A percentile compares a stretch with the other conserved stretches of the same genome.
Evolutionary conservation across 2,329 filamentous ascomycete genomes (phyloP).

Genomic region (Neoscytalidium dimidiatum): DNA sequence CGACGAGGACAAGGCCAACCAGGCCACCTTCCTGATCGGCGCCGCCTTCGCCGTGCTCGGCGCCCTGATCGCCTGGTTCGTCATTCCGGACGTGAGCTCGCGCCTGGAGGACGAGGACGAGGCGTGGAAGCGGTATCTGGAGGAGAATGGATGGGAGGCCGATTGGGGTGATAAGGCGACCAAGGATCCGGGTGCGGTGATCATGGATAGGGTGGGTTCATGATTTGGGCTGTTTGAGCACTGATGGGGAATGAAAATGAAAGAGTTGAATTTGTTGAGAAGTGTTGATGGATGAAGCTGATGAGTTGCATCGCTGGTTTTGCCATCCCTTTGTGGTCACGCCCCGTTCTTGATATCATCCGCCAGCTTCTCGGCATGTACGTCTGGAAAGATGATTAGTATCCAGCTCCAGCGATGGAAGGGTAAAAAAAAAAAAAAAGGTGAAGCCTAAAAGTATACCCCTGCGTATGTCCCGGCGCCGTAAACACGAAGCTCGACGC

Average conservation of each 20-base stretch:
- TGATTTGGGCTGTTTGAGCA: too few species aligned
- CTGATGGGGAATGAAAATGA: background rate
- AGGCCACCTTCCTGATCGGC: slow-evolving; percentile 30
- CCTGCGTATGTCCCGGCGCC: slow-evolving; percentile 34
- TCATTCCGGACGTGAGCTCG: slow-evolving; percentile 31
- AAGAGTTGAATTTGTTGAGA: background rate
- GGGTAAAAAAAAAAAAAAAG: background rate
- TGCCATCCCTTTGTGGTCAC: background rate
- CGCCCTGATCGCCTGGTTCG: slow-evolving; percentile 29
- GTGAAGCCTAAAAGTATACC: background rate
- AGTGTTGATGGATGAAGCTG: too few species aligned
- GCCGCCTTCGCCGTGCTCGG: slow-evolving; percentile 30
- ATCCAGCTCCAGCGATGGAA: background rate
- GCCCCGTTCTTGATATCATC: slow-evolving; percentile 16
- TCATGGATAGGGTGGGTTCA: slow-evolving; percentile 20
- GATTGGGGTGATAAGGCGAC: slow-evolving; percentile 29
- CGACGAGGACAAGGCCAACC: slow-evolving; percentile 29
- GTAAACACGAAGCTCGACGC: slow-evolving; percentile 29
- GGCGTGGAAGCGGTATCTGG: slow-evolving; percentile 29
- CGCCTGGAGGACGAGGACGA: slow-evolving; percentile 33
- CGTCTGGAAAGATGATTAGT: background rate
- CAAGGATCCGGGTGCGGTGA: slow-evolving; percentile 23
- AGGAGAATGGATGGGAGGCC: slow-evolving; percentile 27
- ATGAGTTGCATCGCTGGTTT: too few species aligned
- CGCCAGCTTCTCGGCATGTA: slow-evolving; percentile 21